These are phyloP conservation scores for Cladobotryum protrusum DNA, from an alignment of 2,329 filamentous ascomycete species.

Conservation along the genomic window DNA sequence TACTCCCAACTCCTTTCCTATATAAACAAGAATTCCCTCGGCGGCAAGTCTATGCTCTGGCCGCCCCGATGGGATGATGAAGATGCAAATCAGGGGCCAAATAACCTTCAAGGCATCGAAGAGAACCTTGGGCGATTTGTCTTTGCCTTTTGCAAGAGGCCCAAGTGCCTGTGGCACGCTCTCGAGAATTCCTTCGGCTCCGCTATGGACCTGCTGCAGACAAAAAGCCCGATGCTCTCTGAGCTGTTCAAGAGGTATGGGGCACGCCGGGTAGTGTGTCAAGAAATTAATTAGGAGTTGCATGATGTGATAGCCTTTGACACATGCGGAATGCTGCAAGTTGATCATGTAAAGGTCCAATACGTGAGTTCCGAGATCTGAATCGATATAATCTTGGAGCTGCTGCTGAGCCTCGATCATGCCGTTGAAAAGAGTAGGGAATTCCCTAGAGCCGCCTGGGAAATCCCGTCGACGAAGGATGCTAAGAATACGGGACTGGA, in stretches of 20 bases:
- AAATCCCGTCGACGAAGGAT: slow-evolving; percentile 24
- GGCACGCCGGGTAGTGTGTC: slow-evolving; percentile 23
- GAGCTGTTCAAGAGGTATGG: slow-evolving; percentile 20
- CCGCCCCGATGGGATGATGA: slow-evolving; percentile 22
- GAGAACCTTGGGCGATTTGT: slow-evolving; percentile 26
- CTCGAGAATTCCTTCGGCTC: slow-evolving; percentile 25
- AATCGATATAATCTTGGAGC: slow-evolving; percentile 14
- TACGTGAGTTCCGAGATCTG: slow-evolving; percentile 8
- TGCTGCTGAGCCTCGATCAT: slow-evolving; percentile 21
- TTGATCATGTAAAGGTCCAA: slow-evolving; percentile 28
- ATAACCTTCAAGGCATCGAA: slow-evolving; percentile 33
- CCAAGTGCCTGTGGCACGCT: slow-evolving; percentile 21
- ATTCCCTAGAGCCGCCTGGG: slow-evolving; percentile 22
- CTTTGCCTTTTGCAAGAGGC: slow-evolving; percentile 17
- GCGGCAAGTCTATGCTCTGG: slow-evolving; percentile 24
- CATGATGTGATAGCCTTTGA: slow-evolving; percentile 31
- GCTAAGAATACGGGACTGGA: slow-evolving; percentile 22
- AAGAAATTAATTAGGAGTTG: slow-evolving; percentile 30
- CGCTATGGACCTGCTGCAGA: slow-evolving; percentile 20
- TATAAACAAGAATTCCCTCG: slow-evolving; percentile 22
- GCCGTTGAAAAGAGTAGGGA: slow-evolving; percentile 19
- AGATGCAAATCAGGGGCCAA: slow-evolving; percentile 32
- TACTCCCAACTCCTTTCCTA: slow-evolving; percentile 32
- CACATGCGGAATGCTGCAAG: slow-evolving; percentile 25
- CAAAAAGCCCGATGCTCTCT: slow-evolving; percentile 23